phyloP scores from a whole-genome alignment of 371 early-diverging fungal species.

The Catenaria anguillulae region DNA sequence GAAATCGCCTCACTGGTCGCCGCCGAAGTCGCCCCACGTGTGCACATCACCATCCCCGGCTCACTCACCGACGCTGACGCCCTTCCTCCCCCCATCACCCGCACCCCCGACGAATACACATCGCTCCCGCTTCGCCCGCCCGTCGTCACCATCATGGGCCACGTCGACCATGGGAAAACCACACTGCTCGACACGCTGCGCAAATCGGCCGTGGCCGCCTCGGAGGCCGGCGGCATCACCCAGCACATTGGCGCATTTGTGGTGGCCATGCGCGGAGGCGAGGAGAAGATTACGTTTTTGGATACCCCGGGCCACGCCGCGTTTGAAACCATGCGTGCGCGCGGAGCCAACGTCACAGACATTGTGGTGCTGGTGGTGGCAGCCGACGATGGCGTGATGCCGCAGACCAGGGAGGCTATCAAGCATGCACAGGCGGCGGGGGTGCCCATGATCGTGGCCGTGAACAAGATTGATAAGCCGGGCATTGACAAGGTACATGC shows the following conservation, averaged over 20 bases:
- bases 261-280: slow-evolving; percentile 36
- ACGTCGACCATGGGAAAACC: slow-evolving; percentile 95
- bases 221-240: slow-evolving; percentile 95
- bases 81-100: not conserved
- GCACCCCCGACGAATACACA: slow-evolving; percentile 47
- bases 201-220: slow-evolving; percentile 75
- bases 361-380: slow-evolving; percentile 91
- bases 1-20: slow-evolving; percentile 3
- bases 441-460: slow-evolving; percentile 87
- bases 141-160: slow-evolving; percentile 95
- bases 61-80: slow-evolving; percentile 21
- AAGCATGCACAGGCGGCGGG: slow-evolving; percentile 72
- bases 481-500: slow-evolving; percentile 49
- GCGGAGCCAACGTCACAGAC: slow-evolving; percentile 86
- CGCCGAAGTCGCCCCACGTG: slow-evolving; percentile 1
- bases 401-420: slow-evolving; percentile 90
- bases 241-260: slow-evolving; percentile 96
- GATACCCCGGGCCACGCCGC: slow-evolving; percentile 97
- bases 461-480: slow-evolving; percentile 92
- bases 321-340: slow-evolving; percentile 80
- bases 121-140: slow-evolving; percentile 63
- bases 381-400: slow-evolving; percentile 95
- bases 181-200: slow-evolving; percentile 88
- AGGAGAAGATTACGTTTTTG: slow-evolving; percentile 81
- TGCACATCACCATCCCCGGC: not conserved